Conservation (phyloP, 139 green algal genomes). For the Auxenochlorella protothecoides region DNA sequence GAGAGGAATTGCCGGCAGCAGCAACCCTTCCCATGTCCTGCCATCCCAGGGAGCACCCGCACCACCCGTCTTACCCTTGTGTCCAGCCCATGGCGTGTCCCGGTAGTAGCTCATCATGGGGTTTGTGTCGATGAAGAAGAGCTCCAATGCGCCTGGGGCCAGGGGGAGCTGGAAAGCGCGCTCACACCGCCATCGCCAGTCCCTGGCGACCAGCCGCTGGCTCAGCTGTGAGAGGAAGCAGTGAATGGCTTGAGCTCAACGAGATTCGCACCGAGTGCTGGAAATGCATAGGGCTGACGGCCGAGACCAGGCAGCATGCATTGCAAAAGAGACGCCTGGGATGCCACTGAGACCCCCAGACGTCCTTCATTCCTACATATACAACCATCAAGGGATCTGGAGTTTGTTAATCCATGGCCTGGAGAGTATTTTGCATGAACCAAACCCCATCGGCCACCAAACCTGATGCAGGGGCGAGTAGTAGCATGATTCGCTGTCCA, state of each 20-base stretch:
- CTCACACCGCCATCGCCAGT: slow-evolving; percentile 48
- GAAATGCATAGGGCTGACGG: background rate
- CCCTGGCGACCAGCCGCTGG: slow-evolving; percentile 15
- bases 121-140: slow-evolving; percentile 65
- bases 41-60: background rate
- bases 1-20: background rate
- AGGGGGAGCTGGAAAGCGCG: slow-evolving; percentile 19
- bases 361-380: too few relatives aligned
- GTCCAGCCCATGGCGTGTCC: slow-evolving; percentile 19
- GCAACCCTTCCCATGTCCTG: background rate
- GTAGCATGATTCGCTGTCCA: slow-evolving; percentile 18
- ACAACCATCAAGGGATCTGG: background rate
- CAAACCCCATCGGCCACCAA: background rate
- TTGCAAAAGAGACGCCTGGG: too few relatives aligned
- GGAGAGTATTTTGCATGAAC: background rate
- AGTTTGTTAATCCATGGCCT: background rate
- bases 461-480: slow-evolving; percentile 35
- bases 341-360: too few relatives aligned
- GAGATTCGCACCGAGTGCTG: background rate
- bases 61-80: slow-evolving; percentile 14
- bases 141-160: slow-evolving; percentile 22
- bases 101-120: slow-evolving; percentile 42
- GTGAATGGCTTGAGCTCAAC: background rate
- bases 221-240: slow-evolving; percentile 27
- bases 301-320: too few relatives aligned